These are phyloP conservation scores for Tulasnella sp. DNA, from an alignment of 768 basidiomycete species.

Conservation along the genomic window DNA sequence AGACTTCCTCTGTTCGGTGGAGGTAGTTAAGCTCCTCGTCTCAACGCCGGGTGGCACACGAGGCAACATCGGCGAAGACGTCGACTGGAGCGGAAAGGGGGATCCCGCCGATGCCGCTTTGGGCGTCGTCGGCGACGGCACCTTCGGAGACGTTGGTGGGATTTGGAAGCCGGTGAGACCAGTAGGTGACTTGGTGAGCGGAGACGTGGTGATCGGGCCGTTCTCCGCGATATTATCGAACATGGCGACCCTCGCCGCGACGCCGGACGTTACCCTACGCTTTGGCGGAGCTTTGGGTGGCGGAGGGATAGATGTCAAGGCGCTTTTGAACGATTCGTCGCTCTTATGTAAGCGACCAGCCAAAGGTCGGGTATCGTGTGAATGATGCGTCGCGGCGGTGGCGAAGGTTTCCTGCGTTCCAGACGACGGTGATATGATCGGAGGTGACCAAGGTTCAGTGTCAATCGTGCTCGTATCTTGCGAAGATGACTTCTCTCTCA, in stretches of 20 bases:
- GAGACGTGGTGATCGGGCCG: constrained; percentile 21
- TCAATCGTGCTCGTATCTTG: background rate
- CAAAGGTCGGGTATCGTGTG: background rate
- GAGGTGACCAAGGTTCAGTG: background rate
- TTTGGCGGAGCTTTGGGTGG: background rate
- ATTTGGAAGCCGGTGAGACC: background rate
- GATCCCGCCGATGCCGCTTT: too few species aligned
- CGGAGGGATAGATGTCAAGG: constrained; percentile 2
- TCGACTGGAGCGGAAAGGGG: background rate
- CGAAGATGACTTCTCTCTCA: background rate
- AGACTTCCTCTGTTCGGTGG: background rate
- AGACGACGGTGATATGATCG: background rate
- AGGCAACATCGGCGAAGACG: background rate
- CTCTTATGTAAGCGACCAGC: background rate
- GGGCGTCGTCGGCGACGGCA: background rate
- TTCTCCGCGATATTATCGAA: constrained; percentile 53
- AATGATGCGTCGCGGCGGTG: background rate
- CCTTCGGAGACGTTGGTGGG: constrained; percentile 30
- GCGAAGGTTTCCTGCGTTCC: constrained; percentile 7
- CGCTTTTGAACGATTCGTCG: constrained; percentile 7
- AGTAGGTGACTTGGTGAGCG: background rate
- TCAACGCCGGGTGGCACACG: background rate
- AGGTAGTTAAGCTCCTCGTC: background rate
- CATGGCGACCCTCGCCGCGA: constrained; percentile 44
- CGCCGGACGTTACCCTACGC: constrained; percentile 21